A percentile compares a stretch with the other conserved stretches of the same genome.
Conservation (phyloP, 2,329 filamentous ascomycete species). For the Didymella segeticola region DNA sequence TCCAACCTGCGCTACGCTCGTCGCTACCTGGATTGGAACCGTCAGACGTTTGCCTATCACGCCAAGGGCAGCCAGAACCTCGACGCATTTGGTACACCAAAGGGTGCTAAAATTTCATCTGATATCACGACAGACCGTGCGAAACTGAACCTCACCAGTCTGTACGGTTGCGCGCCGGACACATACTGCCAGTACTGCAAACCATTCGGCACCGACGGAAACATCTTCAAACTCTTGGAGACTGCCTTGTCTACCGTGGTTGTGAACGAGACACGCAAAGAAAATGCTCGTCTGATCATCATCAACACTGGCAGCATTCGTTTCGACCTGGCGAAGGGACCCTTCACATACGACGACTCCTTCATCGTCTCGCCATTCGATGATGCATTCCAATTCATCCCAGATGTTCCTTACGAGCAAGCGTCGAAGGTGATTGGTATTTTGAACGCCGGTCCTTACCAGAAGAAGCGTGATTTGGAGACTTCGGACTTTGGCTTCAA, state of each 20-base stretch:
- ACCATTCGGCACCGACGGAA: conserved; percentile 60
- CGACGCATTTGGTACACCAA: conserved; percentile 57
- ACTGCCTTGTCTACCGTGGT: conserved; percentile 61
- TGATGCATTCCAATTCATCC: conserved; percentile 61
- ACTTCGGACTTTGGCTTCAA: conserved; percentile 48
- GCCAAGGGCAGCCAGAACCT: conserved; percentile 57
- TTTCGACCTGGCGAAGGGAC: conserved; percentile 68
- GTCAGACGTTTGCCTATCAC: conserved; percentile 70
- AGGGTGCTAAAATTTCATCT: conserved; percentile 56
- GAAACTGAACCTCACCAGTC: conserved; percentile 61
- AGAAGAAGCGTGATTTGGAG: conserved; percentile 43
- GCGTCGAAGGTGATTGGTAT: conserved; percentile 51
- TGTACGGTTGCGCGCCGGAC: conserved; percentile 67
- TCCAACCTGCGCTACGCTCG: conserved; percentile 60
- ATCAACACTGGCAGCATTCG: conserved; percentile 67
- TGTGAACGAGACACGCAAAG: conserved; percentile 59
- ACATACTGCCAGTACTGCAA: conserved; percentile 66
- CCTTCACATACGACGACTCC: conserved; percentile 63
- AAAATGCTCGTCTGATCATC: conserved; percentile 63
- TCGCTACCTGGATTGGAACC: conserved; percentile 73
- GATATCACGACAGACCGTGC: conserved; percentile 60
- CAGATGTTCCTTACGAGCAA: conserved; percentile 58
- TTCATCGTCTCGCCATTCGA: conserved; percentile 65
- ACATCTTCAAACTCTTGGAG: conserved; percentile 62
- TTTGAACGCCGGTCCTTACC: conserved; percentile 55